Percentiles rank a stretch among this genome's conserved stretches.
Evolutionary conservation across 257 asterid species (phyloP).

Genomic region (Nicotiana sylvestris): DNA sequence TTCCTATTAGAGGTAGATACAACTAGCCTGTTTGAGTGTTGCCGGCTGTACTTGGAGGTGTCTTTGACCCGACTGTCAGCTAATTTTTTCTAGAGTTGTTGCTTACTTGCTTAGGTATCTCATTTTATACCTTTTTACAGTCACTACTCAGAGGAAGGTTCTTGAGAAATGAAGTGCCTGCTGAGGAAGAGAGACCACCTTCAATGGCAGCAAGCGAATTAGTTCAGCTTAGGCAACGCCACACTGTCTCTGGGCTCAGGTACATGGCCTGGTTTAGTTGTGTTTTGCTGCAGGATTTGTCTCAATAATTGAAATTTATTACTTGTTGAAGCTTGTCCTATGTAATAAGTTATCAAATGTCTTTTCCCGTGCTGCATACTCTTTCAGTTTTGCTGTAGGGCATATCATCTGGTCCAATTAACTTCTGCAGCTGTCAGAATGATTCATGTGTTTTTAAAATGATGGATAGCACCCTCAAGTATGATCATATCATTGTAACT

Average conservation of each 20-base stretch:
- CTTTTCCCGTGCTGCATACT: neutral
- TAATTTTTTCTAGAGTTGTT: neutral
- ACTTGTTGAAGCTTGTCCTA: neutral
- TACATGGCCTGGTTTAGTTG: constrained; percentile 15
- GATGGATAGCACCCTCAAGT: neutral
- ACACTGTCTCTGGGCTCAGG: constrained; percentile 67
- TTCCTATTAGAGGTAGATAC: neutral
- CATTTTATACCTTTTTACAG: constrained; percentile 31
- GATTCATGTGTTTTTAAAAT: neutral
- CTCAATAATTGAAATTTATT: neutral
- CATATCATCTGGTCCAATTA: neutral
- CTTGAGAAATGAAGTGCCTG: constrained; percentile 56
- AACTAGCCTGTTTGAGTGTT: neutral
- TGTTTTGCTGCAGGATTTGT: constrained; percentile 15
- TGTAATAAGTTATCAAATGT: neutral
- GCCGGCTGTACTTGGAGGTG: neutral
- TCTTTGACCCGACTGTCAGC: neutral
- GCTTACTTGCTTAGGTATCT: neutral
- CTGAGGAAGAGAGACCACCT: constrained; percentile 57
- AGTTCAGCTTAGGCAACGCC: constrained; percentile 57
- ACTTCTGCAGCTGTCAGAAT: neutral
- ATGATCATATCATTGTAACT: neutral
- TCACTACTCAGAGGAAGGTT: constrained; percentile 65
- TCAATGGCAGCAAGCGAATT: constrained; percentile 53
- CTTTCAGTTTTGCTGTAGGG: neutral